Base-by-base conservation (phyloP, 164 flowering plant genomes). In the Aristolochia californica region DNA sequence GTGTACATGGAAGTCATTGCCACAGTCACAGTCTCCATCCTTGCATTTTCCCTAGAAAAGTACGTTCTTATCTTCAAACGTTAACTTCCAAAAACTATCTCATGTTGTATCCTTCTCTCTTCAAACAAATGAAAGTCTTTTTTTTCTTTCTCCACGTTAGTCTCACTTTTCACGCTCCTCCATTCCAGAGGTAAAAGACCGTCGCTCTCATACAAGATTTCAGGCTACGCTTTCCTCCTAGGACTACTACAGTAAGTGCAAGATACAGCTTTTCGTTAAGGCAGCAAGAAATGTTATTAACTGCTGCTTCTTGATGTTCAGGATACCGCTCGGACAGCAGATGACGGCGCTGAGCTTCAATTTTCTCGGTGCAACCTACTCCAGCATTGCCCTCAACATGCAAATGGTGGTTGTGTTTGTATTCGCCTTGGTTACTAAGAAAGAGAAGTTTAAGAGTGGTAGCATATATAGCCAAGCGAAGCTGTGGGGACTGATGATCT, bases 391-490 rank as follows among this genome's bases (percentile, higher is more conserved):
- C 7, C 40, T 62, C 56, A 67, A 67, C 59, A 21, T 58, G 23
- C 45, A 48, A 24, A 51, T 66, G 13, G 22, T 23, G 30, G 47
- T 67, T 16, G 49, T 58, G 18, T 67, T 57, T 23, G 43, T 45
- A 2, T 20, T 67, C 48, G 70, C 70, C 22, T 27, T 62, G 66
- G 48, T 30, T 30, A 57, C 62, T 54, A 23, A 50, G 43, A 66
- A 62, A 47, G 70, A 67, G 53, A 52, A 67, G 28, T 56, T 67
- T 12, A 24, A 18, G 7, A 57, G 45, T 30, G 20, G 59, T 43
- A 67, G 59, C 34, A 45, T 67, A 30, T 40, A 57, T 23, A 63
- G 70, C n/a, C 70, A 67, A 52, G 55, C 70, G 47, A 67, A 67
- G 45, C 38, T 67, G 24, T 62, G 57, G 54, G 70, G 70, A 24